Percentiles rank a stretch among this genome's conserved stretches.
Evolutionary conservation across 768 basidiomycete species (phyloP).

Genomic region (Psilocybe cyanescens): DNA sequence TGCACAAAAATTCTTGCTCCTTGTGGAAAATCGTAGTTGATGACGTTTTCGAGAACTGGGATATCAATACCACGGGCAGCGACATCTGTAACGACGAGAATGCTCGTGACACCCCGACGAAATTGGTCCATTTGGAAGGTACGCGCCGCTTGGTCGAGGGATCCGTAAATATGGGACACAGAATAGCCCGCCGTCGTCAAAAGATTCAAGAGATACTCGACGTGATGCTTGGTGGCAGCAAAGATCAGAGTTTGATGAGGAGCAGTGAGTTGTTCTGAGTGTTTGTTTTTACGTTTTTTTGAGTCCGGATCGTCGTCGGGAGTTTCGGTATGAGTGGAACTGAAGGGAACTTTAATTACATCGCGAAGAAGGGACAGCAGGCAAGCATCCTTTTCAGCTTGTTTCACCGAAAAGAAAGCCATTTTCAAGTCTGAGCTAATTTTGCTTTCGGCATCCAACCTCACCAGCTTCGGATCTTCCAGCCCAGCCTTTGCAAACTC

Average conservation of each 20-base stretch:
- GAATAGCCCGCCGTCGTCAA: slow-evolving; percentile 83
- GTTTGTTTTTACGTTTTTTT: slow-evolving; percentile 57
- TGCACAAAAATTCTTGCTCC: slow-evolving; percentile 94
- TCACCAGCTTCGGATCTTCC: slow-evolving; percentile 90
- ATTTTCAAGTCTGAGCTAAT: slow-evolving; percentile 92
- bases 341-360: slow-evolving; percentile 81
- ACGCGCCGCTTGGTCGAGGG: slow-evolving; percentile 91
- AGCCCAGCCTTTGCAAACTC: slow-evolving; percentile 99
- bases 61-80: slow-evolving; percentile 99
- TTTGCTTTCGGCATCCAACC: slow-evolving; percentile 96
- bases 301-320: slow-evolving; percentile 34
- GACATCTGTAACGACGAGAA: slow-evolving; percentile 97
- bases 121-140: slow-evolving; percentile 91
- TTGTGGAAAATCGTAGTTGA: slow-evolving; percentile 98
- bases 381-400: slow-evolving; percentile 93
- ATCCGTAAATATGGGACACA: slow-evolving; percentile 93
- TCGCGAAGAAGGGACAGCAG: slow-evolving; percentile 84
- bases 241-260: slow-evolving; percentile 95
- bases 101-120: slow-evolving; percentile 73
- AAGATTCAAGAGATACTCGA: slow-evolving; percentile 88
- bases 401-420: slow-evolving; percentile 93
- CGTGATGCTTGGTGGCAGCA: slow-evolving; percentile 96
- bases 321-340: slow-evolving; percentile 34
- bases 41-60: slow-evolving; percentile 92
- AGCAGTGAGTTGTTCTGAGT: slow-evolving; percentile 53